Evolutionary conservation across 1,284 basidiomycete genomes (phyloP), one percentile per base, ranked within the genome.

Genomic region (Veloboletus limbatus): DNA sequence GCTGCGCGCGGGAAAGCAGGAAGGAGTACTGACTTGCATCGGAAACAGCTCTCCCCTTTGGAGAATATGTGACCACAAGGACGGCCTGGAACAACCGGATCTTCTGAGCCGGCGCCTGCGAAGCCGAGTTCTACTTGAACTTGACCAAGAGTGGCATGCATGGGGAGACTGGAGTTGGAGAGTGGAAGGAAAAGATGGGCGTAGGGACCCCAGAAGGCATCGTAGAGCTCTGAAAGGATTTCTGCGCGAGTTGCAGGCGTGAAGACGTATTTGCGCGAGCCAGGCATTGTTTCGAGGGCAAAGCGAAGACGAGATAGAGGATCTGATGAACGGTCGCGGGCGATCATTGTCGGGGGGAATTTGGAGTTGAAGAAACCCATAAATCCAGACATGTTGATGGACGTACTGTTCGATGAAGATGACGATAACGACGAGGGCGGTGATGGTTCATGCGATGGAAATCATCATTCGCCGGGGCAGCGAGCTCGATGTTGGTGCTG

Each of bases 21-120:
- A 2, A 6, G 0, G 8, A 8, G 6, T 3, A 76, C 91, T 74
- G 63, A 92, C 91, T 91, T 92, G 88, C 91, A 94, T 32, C 88
- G 78, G 65, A 92, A 93, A 55, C 90, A 92, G 56, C 87, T 83
- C 62, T 93, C 90, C 14, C 88, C 88, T 58, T 88, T 90, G 65
- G 81, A 82, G 66, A 91, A 88, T 40, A 91, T 85, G 59, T 85
- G 78, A 1, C 79, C 82, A 60, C 88, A 91, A 0, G 84, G 78
- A 51, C 81, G 73, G 7, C 85, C 88, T 14, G 80, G 80, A 11
- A 78, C 66, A 0, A 79, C 61, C 7, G 74, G 74, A n/a, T 80
- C 76, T 17, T 78, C 76, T 47, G 75, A 76, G 10, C 75, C 78
- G 4, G 77, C 78, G 7, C 78, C 79, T 1, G 71, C 69, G 50